These are phyloP conservation scores for Alternaria atra DNA, from an alignment of 2,329 filamentous ascomycete species.

Conservation along the genomic window DNA sequence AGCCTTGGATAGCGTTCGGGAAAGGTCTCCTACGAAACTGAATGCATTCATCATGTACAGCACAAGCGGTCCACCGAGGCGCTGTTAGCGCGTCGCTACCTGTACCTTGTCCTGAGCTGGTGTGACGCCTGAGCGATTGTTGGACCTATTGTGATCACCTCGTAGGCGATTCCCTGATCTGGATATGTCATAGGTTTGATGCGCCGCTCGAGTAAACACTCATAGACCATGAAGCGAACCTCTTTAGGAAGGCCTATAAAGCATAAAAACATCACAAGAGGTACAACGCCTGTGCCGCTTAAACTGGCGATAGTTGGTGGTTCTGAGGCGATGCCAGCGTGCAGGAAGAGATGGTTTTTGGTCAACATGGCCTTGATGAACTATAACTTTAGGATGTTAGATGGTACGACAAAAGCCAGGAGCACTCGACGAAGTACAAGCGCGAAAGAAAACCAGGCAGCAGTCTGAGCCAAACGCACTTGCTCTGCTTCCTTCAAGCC, in stretches of 20 bases:
- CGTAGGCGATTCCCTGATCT: background rate
- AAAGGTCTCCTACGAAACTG: background rate
- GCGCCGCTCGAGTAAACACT: background rate
- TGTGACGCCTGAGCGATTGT: background rate
- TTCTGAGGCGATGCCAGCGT: background rate
- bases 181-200: background rate
- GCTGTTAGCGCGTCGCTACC: background rate
- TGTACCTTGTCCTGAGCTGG: background rate
- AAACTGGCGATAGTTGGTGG: background rate
- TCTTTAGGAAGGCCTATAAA: constrained; percentile 1
- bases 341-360: background rate
- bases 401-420: background rate
- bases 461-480: background rate
- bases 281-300: background rate
- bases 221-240: constrained; percentile 1
- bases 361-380: background rate
- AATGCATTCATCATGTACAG: background rate
- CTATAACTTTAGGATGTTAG: too few relatives aligned
- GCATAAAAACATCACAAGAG: background rate
- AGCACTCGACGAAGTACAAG: background rate
- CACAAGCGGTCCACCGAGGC: background rate
- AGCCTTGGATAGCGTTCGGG: background rate
- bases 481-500: background rate
- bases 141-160: background rate
- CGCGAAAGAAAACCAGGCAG: background rate